Conservation (phyloP, 208 protist genomes). For the Zelonia costaricensis region DNA sequence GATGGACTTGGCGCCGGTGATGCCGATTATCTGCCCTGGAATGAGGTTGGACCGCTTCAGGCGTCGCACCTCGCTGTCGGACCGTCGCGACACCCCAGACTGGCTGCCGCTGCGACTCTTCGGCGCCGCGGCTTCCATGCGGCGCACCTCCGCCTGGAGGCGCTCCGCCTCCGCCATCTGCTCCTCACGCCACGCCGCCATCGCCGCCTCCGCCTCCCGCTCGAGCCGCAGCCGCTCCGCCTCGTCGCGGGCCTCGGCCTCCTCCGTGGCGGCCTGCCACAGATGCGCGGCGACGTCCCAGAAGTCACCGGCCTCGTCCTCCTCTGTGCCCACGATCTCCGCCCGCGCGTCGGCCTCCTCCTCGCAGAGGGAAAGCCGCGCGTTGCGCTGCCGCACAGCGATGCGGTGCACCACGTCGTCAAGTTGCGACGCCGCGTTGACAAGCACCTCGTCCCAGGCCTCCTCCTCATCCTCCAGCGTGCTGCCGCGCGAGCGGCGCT, state of each 20-base stretch:
- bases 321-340: slow-evolving; percentile 2
- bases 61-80: too few species aligned
- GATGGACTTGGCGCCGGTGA: slow-evolving; percentile 5
- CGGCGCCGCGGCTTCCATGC: neutral
- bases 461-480: slow-evolving; percentile 6
- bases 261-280: slow-evolving; percentile 11
- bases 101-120: neutral
- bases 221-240: slow-evolving; percentile 7
- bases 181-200: slow-evolving; percentile 2
- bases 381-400: neutral
- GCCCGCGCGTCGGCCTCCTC: slow-evolving; percentile 14
- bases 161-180: slow-evolving; percentile 10
- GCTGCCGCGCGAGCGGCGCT: neutral
- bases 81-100: too few species aligned
- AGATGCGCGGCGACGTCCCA: slow-evolving; percentile 13
- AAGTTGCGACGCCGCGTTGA: neutral
- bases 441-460: neutral
- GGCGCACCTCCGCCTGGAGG: slow-evolving; percentile 8
- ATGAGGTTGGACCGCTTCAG: slow-evolving; percentile 36
- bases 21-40: slow-evolving; percentile 31
- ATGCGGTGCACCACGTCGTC: neutral
- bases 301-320: slow-evolving; percentile 10
- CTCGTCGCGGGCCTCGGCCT: neutral
- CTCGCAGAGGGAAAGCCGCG: slow-evolving; percentile 6
- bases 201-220: slow-evolving; percentile 3